Conservation (phyloP, 2,329 filamentous ascomycete species). For the Aspergillus ochraceoroseus region DNA sequence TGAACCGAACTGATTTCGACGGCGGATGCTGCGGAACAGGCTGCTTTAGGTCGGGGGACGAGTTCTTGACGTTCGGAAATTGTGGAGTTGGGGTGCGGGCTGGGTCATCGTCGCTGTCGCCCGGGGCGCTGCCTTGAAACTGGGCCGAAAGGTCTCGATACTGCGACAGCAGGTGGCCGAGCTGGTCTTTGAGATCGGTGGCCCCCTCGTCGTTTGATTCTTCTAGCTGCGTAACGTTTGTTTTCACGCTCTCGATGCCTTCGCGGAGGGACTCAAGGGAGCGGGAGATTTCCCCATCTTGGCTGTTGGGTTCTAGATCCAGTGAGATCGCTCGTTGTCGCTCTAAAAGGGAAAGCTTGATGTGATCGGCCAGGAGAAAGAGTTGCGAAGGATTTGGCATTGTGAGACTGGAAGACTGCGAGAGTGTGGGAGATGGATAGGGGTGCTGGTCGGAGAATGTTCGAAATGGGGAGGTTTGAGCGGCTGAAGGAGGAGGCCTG, state of each 20-base stretch:
- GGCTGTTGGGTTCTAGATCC: constrained; percentile 69
- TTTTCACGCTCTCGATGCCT: constrained; percentile 66
- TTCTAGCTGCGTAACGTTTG: constrained; percentile 59
- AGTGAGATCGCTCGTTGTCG: constrained; percentile 79
- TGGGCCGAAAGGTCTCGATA: constrained; percentile 71
- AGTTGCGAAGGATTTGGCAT: constrained; percentile 65
- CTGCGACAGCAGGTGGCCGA: constrained; percentile 66
- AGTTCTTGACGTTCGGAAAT: constrained; percentile 57
- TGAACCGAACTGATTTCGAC: constrained; percentile 81
- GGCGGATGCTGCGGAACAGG: constrained; percentile 43
- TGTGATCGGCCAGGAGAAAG: constrained; percentile 88
- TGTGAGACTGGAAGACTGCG: constrained; percentile 27
- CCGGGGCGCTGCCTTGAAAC: constrained; percentile 73
- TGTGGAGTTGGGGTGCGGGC: constrained; percentile 37
- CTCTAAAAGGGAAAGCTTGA: constrained; percentile 92
- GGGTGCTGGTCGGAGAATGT: background rate
- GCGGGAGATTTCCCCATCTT: constrained; percentile 82
- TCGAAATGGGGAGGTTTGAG: background rate
- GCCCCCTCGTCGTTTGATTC: constrained; percentile 49
- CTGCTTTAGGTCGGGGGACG: constrained; percentile 41
- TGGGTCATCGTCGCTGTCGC: constrained; percentile 18
- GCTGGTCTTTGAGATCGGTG: constrained; percentile 58
- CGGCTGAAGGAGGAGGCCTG: constrained; percentile 7
- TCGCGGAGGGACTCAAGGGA: constrained; percentile 82
- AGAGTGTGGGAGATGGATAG: background rate